A percentile compares a stretch with the other conserved stretches of the same genome.
Conservation (phyloP, 192 early-diverging fungal genomes). For the Geosiphon pyriformis region DNA sequence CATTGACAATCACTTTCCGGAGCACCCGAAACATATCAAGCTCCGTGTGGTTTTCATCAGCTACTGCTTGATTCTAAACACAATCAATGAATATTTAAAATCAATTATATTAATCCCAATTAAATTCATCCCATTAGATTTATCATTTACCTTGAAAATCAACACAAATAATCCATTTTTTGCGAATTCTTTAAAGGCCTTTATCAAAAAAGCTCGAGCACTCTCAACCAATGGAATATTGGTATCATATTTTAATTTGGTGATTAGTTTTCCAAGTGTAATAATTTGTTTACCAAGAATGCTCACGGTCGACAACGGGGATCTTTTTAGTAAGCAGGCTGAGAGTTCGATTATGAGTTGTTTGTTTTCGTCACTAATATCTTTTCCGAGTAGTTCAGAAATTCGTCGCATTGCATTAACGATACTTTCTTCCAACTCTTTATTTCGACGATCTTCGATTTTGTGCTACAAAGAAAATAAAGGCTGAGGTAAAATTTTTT, state of each 20-base stretch:
- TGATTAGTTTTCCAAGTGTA: constrained; percentile 50
- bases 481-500: not conserved
- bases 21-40: constrained; percentile 52
- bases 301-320: constrained; percentile 50
- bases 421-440: constrained; percentile 29
- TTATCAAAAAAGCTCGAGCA: constrained; percentile 48
- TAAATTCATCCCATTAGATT: no score
- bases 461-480: constrained; percentile 30
- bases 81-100: not conserved
- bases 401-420: constrained; percentile 36
- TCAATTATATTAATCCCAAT: no score
- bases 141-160: constrained; percentile 49
- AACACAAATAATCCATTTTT: constrained; percentile 56
- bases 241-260: constrained; percentile 37
- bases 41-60: constrained; percentile 36
- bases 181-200: constrained; percentile 49
- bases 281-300: constrained; percentile 53
- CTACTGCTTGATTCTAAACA: constrained; percentile 31
- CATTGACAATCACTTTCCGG: constrained; percentile 43
- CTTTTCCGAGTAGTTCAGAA: constrained; percentile 34
- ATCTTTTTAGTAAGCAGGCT: constrained; percentile 42
- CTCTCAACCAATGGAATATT: constrained; percentile 41
- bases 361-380: constrained; percentile 53
- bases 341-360: constrained; percentile 47
- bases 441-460: constrained; percentile 32